A percentile compares a stretch with the other conserved stretches of the same genome.
phyloP scores from a whole-genome alignment of 1,284 basidiomycete species.

The Erythrobasidium hasegawianum region DNA sequence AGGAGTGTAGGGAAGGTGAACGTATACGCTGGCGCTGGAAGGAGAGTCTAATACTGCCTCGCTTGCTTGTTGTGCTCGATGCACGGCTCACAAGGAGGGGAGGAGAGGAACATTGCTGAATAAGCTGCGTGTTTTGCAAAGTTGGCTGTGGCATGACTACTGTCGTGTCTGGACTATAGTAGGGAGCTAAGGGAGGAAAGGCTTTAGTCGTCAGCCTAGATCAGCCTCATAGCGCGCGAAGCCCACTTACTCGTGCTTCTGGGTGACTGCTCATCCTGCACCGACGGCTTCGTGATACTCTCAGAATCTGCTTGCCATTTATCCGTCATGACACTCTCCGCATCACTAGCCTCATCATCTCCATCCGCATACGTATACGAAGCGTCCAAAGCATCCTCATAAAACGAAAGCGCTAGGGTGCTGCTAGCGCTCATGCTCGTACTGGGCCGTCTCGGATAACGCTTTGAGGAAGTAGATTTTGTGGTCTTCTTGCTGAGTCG shows the following conservation, averaged over 20 bases:
- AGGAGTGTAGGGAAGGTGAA: neutral
- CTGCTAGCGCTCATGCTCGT: constrained; percentile 3
- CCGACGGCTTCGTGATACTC: no score
- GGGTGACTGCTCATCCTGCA: constrained; percentile 1
- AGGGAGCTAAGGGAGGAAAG: no score
- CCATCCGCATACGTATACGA: constrained; percentile 10
- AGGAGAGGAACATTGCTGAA: neutral
- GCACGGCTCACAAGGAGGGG: neutral
- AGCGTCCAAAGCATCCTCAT: constrained; percentile 25
- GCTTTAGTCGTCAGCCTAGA: no score
- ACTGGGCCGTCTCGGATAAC: constrained; percentile 1
- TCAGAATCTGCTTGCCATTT: no score
- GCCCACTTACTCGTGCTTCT: neutral
- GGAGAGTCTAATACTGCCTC: neutral
- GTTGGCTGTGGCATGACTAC: no score
- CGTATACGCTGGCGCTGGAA: neutral
- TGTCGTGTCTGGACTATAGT: neutral
- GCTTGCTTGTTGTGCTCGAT: neutral
- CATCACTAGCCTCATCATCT: constrained; percentile 13
- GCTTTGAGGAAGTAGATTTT: neutral
- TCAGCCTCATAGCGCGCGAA: no score
- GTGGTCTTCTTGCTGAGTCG: neutral
- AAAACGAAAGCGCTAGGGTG: no score
- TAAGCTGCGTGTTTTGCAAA: no score
- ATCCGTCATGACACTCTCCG: neutral